Evolutionary conservation across 2,329 filamentous ascomycete species (phyloP).

Genomic region (Cordyceps militaris): DNA sequence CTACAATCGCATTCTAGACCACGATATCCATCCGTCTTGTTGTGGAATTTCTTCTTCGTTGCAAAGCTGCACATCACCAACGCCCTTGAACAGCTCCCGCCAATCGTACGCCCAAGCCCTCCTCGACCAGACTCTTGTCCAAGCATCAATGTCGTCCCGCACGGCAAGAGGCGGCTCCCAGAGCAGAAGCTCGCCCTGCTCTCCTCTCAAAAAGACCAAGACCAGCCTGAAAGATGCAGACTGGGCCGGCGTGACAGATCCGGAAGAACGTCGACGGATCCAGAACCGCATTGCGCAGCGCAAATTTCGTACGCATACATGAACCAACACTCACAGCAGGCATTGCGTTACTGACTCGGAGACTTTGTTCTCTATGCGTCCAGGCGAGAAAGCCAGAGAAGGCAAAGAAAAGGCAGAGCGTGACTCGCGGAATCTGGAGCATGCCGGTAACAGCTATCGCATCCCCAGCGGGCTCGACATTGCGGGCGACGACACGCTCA

Average conservation of each 20-base stretch:
- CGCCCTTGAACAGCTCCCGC: no score
- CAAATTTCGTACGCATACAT: constrained; percentile 57
- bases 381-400: constrained; percentile 64
- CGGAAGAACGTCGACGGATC: constrained; percentile 63
- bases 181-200: constrained; percentile 22
- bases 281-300: constrained; percentile 71
- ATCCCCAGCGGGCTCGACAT: constrained; percentile 53
- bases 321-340: constrained; percentile 8
- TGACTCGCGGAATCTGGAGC: constrained; percentile 54
- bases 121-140: no score
- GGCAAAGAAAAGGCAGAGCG: constrained; percentile 59
- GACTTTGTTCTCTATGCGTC: not conserved
- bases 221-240: constrained; percentile 45
- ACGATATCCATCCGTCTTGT: no score
- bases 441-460: constrained; percentile 58
- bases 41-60: no score
- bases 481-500: constrained; percentile 41
- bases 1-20: not conserved
- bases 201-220: constrained; percentile 34
- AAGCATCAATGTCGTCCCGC: no score
- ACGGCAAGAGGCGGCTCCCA: constrained; percentile 4
- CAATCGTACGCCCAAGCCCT: no score
- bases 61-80: no score
- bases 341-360: constrained; percentile 11
- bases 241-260: constrained; percentile 64